These are phyloP conservation scores for Lachnellula subtilissima DNA, from an alignment of 2,329 filamentous ascomycete genomes.

Conservation along the genomic window DNA sequence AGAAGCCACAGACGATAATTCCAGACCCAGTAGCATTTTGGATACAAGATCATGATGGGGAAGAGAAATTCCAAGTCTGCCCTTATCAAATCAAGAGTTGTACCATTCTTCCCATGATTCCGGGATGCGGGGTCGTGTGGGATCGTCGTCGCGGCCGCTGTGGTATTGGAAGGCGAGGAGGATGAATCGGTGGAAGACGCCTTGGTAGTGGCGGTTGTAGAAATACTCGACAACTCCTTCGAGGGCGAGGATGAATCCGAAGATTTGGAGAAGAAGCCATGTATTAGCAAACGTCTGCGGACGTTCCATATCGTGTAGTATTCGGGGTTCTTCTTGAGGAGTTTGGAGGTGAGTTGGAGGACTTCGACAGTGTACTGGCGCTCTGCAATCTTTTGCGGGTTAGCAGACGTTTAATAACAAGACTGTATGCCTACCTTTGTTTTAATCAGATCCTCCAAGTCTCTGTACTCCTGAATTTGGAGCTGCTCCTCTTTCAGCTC, in stretches of 20 bases:
- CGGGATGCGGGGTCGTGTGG: constrained; percentile 42
- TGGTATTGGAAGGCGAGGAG: constrained; percentile 53
- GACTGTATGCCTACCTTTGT: constrained; percentile 47
- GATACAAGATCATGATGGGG: constrained; percentile 75
- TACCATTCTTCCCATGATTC: constrained; percentile 47
- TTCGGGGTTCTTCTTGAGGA: constrained; percentile 75
- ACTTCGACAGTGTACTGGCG: constrained; percentile 43
- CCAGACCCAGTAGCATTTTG: constrained; percentile 99
- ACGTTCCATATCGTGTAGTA: constrained; percentile 92
- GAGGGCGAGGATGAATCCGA: constrained; percentile 48
- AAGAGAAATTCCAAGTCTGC: constrained; percentile 78
- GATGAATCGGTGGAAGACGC: constrained; percentile 59
- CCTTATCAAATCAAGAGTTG: constrained; percentile 54
- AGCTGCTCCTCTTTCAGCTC: constrained; percentile 66
- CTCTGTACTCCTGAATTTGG: constrained; percentile 71
- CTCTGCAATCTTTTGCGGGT: constrained; percentile 25
- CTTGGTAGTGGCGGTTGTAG: constrained; percentile 51
- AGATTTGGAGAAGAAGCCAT: constrained; percentile 50
- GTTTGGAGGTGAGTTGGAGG: constrained; percentile 64
- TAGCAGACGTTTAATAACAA: constrained; percentile 9
- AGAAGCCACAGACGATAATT: constrained; percentile 89
- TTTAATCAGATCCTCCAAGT: constrained; percentile 64
- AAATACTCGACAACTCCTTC: constrained; percentile 51
- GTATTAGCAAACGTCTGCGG: constrained; percentile 66
- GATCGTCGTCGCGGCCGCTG: constrained; percentile 47